Evolutionary conservation across 129 eudicot species (phyloP), one percentile per base, ranked within the genome.

Genomic region (Lactuca saligna): DNA sequence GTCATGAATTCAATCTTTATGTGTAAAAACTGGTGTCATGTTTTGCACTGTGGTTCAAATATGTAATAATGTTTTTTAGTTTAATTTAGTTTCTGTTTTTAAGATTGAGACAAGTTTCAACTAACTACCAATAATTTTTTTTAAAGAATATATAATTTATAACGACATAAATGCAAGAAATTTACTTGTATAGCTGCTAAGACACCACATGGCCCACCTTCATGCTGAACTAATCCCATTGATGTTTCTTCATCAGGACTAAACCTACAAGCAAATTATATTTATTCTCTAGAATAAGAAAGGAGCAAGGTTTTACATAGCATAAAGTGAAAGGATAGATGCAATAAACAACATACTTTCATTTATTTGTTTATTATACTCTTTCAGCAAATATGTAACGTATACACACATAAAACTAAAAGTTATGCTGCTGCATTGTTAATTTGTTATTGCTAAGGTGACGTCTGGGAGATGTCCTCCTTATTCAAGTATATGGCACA

Each of bases 161-260:
- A 25, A 25, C 29, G 29, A 25, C 29, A 25, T 25, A 2, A 25
- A 25, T 8, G 12, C 14, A 75, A 78, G 75, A 39, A 25, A 56
- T 68, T 86, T 89, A 89, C 99, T 75, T 93, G 99, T 78, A 93
- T 83, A 54, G 99, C 85, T 60, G 99, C 99, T 83, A 93, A 83
- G 56, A 93, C 97, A 37, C 99, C 99, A 89, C 99, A 93, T 55
- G 99, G 99, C 68, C 99, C 99, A 60, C 99, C 99, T 75, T 93
- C 99, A 89, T 89, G 99, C 90, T 93, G 99, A 70, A 93, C 99
- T 63, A 93, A 79, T 42, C 99, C 99, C 95, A 93, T 93, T 44
- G 92, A 93, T 75, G 99, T 93, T 75, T 93, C 99, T 66, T 81
- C 82, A 93, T 87, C 99, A 70, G 88, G 80, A 79, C 99, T 93